phyloP scores from a whole-genome alignment of 148 eudicot genomes.

The Beta vulgaris region DNA sequence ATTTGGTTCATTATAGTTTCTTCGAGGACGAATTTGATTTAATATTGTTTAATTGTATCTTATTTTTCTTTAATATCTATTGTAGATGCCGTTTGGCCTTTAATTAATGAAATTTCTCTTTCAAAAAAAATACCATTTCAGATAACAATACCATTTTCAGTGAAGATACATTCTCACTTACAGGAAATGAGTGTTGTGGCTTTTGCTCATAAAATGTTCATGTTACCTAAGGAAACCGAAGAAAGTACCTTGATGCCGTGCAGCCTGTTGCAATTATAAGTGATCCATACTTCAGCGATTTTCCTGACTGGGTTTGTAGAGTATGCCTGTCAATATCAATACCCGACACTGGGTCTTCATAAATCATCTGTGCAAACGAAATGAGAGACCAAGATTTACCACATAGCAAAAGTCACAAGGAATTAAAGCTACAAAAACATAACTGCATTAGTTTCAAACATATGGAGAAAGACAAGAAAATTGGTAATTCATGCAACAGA shows the following conservation, averaged over 20 bases:
- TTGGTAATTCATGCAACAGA: not conserved
- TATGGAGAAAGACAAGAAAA: not conserved
- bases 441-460: too few relatives aligned
- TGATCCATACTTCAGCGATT: slow-evolving; percentile 81
- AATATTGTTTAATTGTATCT: too few relatives aligned
- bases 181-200: not conserved
- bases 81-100: too few relatives aligned
- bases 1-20: too few relatives aligned
- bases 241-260: slow-evolving; percentile 81
- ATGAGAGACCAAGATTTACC: slow-evolving; percentile 7
- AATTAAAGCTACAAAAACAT: not conserved
- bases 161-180: not conserved
- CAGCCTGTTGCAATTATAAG: slow-evolving; percentile 92
- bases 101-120: too few relatives aligned
- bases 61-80: too few relatives aligned
- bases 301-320: slow-evolving; percentile 81
- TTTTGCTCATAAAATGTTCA: too few relatives aligned
- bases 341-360: slow-evolving; percentile 77
- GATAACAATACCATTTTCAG: too few relatives aligned
- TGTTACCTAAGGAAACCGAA: not conserved
- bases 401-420: not conserved
- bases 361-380: slow-evolving; percentile 60
- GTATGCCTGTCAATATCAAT: slow-evolving; percentile 78
- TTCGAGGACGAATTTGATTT: too few relatives aligned
- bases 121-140: too few relatives aligned